A percentile compares a stretch with the other conserved stretches of the same genome.
phyloP scores from a whole-genome alignment of 2,329 filamentous ascomycete species.

The Tolypocladium cylindrosporum region DNA sequence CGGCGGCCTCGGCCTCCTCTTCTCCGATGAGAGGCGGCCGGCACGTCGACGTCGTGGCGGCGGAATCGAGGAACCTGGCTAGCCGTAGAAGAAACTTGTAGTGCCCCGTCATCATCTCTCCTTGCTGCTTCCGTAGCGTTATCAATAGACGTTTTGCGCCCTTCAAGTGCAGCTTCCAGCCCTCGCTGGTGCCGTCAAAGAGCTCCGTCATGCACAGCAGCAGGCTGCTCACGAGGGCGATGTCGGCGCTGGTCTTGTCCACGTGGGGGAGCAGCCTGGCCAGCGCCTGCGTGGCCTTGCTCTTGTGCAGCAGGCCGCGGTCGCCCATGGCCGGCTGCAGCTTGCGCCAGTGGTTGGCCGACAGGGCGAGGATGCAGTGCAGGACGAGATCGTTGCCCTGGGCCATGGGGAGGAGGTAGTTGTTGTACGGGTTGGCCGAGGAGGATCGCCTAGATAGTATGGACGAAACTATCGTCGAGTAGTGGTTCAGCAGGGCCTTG shows the following conservation, averaged over 20 bases:
- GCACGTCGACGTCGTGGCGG: slow-evolving; percentile 23
- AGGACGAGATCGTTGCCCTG: slow-evolving; percentile 21
- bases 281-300: slow-evolving; percentile 19
- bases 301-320: slow-evolving; percentile 19
- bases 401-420: slow-evolving; percentile 21
- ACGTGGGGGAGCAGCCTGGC: slow-evolving; percentile 23
- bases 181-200: slow-evolving; percentile 29
- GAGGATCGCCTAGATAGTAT: slow-evolving; percentile 20
- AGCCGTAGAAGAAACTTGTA: slow-evolving; percentile 25
- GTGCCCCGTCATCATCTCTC: slow-evolving; percentile 24
- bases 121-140: slow-evolving; percentile 18
- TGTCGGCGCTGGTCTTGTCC: slow-evolving; percentile 17
- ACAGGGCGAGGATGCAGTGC: slow-evolving; percentile 21
- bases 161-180: slow-evolving; percentile 31
- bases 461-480: slow-evolving; percentile 20
- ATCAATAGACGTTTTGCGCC: slow-evolving; percentile 28
- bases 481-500: slow-evolving; percentile 23
- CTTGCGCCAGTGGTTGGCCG: slow-evolving; percentile 24
- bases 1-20: slow-evolving; percentile 16
- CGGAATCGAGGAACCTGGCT: slow-evolving; percentile 22
- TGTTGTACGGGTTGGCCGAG: slow-evolving; percentile 18
- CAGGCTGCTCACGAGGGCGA: slow-evolving; percentile 28
- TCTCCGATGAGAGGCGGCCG: slow-evolving; percentile 22
- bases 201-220: slow-evolving; percentile 31
- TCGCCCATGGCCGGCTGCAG: slow-evolving; percentile 19